Conservation (phyloP, 768 basidiomycete species). For the Podaxis sp. region DNA sequence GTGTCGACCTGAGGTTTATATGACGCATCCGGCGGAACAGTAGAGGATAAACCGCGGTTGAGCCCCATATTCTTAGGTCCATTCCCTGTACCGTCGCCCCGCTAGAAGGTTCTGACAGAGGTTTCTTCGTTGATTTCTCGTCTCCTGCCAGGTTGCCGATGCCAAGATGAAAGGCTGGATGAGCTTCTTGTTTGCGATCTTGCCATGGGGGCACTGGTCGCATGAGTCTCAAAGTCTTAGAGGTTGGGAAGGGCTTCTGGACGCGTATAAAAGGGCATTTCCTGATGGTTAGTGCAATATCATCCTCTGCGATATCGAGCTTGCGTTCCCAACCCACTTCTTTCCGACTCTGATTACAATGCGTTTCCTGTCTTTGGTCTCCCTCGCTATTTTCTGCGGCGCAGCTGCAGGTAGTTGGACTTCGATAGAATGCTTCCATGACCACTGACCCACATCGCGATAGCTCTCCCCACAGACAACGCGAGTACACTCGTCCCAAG, state of each 20-base stretch:
- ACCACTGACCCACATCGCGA: neutral
- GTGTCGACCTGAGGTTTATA: slow-evolving; percentile 3
- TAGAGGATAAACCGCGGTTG: slow-evolving; percentile 11
- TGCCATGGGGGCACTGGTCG: slow-evolving; percentile 7
- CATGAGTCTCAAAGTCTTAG: neutral
- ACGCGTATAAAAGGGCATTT: slow-evolving; percentile 1
- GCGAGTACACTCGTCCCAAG: neutral
- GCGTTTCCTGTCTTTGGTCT: slow-evolving; percentile 4
- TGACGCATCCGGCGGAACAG: slow-evolving; percentile 5
- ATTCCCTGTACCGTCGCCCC: neutral
- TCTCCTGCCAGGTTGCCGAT: neutral
- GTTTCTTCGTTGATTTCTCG: neutral
- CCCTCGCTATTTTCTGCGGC: neutral
- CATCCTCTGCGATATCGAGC: neutral
- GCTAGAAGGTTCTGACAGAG: neutral
- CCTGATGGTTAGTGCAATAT: neutral
- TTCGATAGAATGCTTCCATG: neutral
- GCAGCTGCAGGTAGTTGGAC: slow-evolving; percentile 1
- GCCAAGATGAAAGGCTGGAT: slow-evolving; percentile 8
- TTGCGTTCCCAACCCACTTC: neutral
- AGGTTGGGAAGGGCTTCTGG: slow-evolving; percentile 1
- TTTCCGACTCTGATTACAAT: neutral
- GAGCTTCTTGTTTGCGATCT: slow-evolving; percentile 4
- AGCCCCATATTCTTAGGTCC: slow-evolving; percentile 1
- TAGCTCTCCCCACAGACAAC: slow-evolving; percentile 1